Percentiles rank a stretch among this genome's conserved stretches.
Evolutionary conservation across 1,284 basidiomycete species (phyloP).

Genomic region (Boletus semigastroideus): DNA sequence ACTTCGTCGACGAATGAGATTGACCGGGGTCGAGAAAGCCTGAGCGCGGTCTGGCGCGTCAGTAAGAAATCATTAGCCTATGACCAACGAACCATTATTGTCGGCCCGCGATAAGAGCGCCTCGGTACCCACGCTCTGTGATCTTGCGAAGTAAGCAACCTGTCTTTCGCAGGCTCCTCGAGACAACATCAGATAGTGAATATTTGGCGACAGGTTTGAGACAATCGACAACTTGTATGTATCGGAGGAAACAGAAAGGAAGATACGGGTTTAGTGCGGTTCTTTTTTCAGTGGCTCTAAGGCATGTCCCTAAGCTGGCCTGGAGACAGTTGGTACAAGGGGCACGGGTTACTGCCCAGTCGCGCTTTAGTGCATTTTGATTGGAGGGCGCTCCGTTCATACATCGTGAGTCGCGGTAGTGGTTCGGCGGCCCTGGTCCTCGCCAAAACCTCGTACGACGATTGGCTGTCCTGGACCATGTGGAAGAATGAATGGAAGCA

Average conservation of each 20-base stretch:
- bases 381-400: slow-evolving; percentile 17
- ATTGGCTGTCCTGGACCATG: not conserved
- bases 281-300: too few relatives aligned
- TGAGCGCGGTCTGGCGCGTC: not conserved
- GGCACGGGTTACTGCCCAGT: too few relatives aligned
- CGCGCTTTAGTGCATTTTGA: not conserved
- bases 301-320: too few relatives aligned
- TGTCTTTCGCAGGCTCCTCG: not conserved
- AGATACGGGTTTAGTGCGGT: not conserved
- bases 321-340: too few relatives aligned
- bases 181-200: not conserved
- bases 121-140: not conserved
- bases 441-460: slow-evolving; percentile 1
- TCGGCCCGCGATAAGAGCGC: not conserved
- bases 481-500: slow-evolving; percentile 13
- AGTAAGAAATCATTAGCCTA: not conserved
- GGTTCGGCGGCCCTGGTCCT: not conserved
- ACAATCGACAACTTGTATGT: not conserved
- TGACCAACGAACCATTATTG: not conserved
- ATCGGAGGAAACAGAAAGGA: not conserved
- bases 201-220: not conserved
- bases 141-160: not conserved
- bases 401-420: not conserved
- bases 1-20: slow-evolving; percentile 6
- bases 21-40: not conserved